Conservation (phyloP, 2,329 filamentous ascomycete species). For the Stagonosporopsis vannaccii region DNA sequence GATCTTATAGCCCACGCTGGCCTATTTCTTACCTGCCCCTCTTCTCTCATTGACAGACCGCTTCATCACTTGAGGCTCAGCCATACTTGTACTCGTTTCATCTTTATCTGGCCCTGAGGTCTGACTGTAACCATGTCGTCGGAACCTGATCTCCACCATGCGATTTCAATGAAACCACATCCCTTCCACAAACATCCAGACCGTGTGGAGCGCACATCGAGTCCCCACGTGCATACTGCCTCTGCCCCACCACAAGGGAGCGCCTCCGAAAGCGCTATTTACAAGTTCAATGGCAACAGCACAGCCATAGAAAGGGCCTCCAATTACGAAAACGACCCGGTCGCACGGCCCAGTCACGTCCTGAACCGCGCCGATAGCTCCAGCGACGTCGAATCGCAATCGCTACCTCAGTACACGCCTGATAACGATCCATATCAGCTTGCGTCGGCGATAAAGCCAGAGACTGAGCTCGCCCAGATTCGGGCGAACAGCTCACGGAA, state of each 20-base stretch:
- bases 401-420: conserved; percentile 64
- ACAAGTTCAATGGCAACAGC: conserved; percentile 45
- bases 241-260: conserved; percentile 23
- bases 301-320: conserved; percentile 50
- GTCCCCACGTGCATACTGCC: conserved; percentile 39
- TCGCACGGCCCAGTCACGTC: conserved; percentile 46
- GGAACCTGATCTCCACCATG: conserved; percentile 57
- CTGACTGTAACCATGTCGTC: conserved; percentile 39
- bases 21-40: not conserved
- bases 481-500: conserved; percentile 82
- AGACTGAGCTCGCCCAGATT: conserved; percentile 77
- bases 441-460: conserved; percentile 77
- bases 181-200: conserved; percentile 49
- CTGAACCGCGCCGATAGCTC: conserved; percentile 29
- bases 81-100: not conserved
- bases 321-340: conserved; percentile 43
- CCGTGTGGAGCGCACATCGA: conserved; percentile 39
- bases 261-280: conserved; percentile 20
- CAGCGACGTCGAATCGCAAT: conserved; percentile 54
- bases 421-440: conserved; percentile 85
- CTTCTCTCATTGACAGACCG: not conserved
- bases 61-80: not conserved
- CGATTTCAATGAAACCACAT: conserved; percentile 57
- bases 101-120: not conserved
- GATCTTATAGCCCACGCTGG: conserved; percentile 11